Evolutionary conservation across 352 stramenopile genomes (phyloP), one percentile per base, ranked within the genome.

Genomic region (Pythium graminicola): DNA sequence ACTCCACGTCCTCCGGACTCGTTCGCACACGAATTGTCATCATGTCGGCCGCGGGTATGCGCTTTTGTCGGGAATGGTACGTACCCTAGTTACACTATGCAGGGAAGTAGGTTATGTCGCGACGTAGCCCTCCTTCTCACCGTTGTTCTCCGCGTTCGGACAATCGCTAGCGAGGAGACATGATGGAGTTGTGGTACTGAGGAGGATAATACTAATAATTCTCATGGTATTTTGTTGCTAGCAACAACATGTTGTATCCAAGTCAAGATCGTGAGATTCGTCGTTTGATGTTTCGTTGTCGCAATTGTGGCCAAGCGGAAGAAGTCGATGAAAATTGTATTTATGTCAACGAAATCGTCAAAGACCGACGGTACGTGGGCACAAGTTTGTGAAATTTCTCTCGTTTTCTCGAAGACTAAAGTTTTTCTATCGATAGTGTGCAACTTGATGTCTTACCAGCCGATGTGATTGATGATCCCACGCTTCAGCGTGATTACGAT

Each of bases 171-270:
- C n/a, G n/a, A n/a, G n/a, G n/a, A n/a, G n/a, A n/a, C n/a, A n/a
- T n/a, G n/a, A n/a, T n/a, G n/a, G n/a, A n/a, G n/a, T n/a, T n/a
- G n/a, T n/a, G n/a, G n/a, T n/a, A n/a, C 31, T 36, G 31, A 14
- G 31, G 31, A 36, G 8, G 8, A 14, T 14, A 9, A 14, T 14
- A 9, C 8, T 36, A 14, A 36, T 20, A 27, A 3, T 24, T 20
- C 16, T 8, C 26, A 13, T 44, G 38, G 3, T 40, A 26, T 40
- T 2, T 46, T 23, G 41, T 11, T 3, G 24, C 35, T 55, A 94
- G 83, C 80, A 94, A 94, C 73, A 94, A 94, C 67, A 94, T 94
- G 83, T 73, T 94, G 69, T 94, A 94, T 66, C 83, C 83, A 55
- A 92, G 81, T 50, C 83, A 94, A 62, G 83, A 94, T 69, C 83